phyloP scores from a whole-genome alignment of 106 monocot species.

The Acanthochlamys bracteata region DNA sequence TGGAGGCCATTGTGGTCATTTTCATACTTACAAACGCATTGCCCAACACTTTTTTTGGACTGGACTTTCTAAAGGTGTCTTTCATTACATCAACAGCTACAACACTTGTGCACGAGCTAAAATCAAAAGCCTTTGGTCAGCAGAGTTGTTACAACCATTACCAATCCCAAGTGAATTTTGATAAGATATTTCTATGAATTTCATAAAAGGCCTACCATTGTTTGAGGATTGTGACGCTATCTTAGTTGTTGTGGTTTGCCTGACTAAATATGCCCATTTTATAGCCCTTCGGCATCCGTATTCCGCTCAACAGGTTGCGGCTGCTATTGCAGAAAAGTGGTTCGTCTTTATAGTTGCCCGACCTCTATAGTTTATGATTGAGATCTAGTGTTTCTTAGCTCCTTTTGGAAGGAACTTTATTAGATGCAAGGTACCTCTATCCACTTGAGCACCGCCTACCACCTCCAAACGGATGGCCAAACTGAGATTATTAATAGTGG shows the following conservation, averaged over 20 bases:
- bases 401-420: no score
- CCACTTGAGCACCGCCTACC: no score
- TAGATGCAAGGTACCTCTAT: no score
- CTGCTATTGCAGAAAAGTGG: neutral
- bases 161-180: neutral
- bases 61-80: neutral
- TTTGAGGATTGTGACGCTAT: neutral
- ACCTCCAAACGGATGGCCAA: no score
- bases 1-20: neutral
- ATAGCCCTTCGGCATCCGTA: neutral
- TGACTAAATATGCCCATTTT: neutral
- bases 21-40: neutral
- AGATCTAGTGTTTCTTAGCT: no score
- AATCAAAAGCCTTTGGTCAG: neutral
- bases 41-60: neutral
- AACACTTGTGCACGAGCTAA: neutral
- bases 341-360: no score
- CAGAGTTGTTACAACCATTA: neutral
- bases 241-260: neutral
- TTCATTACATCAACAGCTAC: neutral
- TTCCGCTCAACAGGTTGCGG: neutral
- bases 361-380: no score
- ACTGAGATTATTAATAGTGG: no score
- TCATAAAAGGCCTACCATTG: neutral
- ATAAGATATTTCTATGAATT: neutral